Conservation (phyloP, 345 rosid species). For the Eucalyptus polyanthemos region DNA sequence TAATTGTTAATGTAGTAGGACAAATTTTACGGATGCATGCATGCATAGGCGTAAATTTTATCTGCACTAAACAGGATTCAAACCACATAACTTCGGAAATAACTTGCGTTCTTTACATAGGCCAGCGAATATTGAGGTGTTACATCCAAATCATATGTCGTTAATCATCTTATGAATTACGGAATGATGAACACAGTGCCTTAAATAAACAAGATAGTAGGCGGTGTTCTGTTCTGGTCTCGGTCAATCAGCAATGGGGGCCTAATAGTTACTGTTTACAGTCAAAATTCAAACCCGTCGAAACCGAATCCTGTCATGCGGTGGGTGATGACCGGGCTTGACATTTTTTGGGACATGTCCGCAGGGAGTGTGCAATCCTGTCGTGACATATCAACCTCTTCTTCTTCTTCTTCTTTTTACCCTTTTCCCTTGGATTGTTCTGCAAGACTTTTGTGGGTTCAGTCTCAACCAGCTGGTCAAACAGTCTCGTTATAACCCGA, state of each 20-base stretch:
- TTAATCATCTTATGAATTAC: not conserved
- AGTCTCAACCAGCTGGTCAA: not conserved
- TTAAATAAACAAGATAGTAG: not conserved
- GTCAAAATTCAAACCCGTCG: not conserved
- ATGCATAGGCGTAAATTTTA: not conserved
- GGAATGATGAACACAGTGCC: not conserved
- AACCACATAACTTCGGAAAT: not conserved
- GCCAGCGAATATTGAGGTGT: not conserved
- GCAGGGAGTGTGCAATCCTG: not conserved
- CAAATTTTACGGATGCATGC: not conserved
- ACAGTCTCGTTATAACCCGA: not conserved
- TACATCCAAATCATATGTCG: not conserved
- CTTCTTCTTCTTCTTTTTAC: not conserved
- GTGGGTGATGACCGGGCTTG: not conserved
- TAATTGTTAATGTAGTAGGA: not conserved
- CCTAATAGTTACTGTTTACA: not conserved
- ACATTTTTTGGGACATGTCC: not conserved
- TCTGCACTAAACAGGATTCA: not conserved
- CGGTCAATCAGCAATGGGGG: not conserved
- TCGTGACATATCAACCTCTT: not conserved
- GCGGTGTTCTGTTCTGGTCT: not conserved
- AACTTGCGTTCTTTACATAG: not conserved
- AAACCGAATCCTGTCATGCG: not conserved
- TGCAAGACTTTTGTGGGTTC: not conserved
- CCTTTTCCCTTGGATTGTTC: not conserved